phyloP scores from a whole-genome alignment of 2,329 filamentous ascomycete genomes.

The Penicillium hordei region DNA sequence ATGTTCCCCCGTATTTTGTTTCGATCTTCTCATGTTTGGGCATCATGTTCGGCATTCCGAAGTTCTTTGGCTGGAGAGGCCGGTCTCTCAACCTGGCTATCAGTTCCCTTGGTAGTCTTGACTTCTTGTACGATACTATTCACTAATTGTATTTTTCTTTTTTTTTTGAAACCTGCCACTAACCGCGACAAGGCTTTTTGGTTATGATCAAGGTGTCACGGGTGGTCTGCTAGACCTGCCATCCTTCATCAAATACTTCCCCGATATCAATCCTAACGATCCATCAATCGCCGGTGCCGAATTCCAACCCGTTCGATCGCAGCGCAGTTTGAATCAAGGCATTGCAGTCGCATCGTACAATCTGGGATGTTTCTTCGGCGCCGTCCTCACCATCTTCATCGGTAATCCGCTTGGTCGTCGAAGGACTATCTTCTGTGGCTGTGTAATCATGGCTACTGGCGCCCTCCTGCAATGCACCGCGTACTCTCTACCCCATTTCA shows the following conservation, averaged over 20 bases:
- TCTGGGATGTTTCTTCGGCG: slow-evolving; percentile 50
- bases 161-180: slow-evolving; percentile 4
- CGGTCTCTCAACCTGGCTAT: slow-evolving; percentile 37
- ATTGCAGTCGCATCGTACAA: slow-evolving; percentile 46
- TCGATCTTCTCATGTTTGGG: slow-evolving; percentile 10
- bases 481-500: slow-evolving; percentile 41
- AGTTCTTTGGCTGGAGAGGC: slow-evolving; percentile 31
- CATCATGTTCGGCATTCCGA: slow-evolving; percentile 32
- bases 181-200: slow-evolving; percentile 31
- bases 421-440: slow-evolving; percentile 21
- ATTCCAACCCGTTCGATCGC: slow-evolving; percentile 2
- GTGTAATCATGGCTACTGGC: slow-evolving; percentile 43
- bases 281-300: not conserved
- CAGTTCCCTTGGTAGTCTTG: slow-evolving; percentile 46
- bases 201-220: slow-evolving; percentile 44
- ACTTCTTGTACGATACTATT: slow-evolving; percentile 32
- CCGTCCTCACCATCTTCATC: slow-evolving; percentile 48
- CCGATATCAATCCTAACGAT: slow-evolving; percentile 28
- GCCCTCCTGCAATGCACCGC: slow-evolving; percentile 23
- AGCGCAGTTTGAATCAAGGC: slow-evolving; percentile 32
- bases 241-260: slow-evolving; percentile 43
- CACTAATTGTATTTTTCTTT: not conserved
- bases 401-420: slow-evolving; percentile 40
- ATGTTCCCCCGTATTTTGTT: slow-evolving; percentile 2
- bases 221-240: slow-evolving; percentile 45